These are phyloP conservation scores for Vitellaria paradoxa DNA, from an alignment of 179 eudicot species.

Conservation along the genomic window DNA sequence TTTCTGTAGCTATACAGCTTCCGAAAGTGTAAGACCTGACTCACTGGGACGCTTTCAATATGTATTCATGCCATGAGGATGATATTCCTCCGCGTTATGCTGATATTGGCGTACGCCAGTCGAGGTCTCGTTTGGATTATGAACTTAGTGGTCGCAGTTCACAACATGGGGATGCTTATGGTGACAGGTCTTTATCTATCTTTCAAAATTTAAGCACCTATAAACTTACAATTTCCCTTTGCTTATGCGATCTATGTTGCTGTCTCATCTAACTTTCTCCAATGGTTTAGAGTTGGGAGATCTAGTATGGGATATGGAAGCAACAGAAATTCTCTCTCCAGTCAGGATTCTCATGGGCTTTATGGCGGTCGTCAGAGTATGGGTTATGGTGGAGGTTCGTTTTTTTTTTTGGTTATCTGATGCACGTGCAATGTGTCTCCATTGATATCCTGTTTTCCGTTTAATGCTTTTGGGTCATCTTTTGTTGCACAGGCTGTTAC, in stretches of 20 bases:
- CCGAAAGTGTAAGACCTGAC: neutral
- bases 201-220: neutral
- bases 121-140: slow-evolving; percentile 91
- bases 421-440: neutral
- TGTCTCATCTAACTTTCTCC: neutral
- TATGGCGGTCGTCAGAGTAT: slow-evolving; percentile 82
- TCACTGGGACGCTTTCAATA: neutral
- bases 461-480: neutral
- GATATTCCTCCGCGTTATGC: slow-evolving; percentile 75
- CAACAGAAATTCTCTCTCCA: slow-evolving; percentile 62
- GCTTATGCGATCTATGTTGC: neutral
- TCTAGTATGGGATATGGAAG: slow-evolving; percentile 65
- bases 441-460: neutral
- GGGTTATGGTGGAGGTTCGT: slow-evolving; percentile 70
- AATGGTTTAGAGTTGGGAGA: slow-evolving; percentile 65
- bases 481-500: slow-evolving; percentile 54
- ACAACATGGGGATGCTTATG: slow-evolving; percentile 68
- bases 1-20: too few species aligned
- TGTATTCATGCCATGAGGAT: slow-evolving; percentile 45
- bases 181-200: slow-evolving; percentile 86
- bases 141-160: slow-evolving; percentile 66
- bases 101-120: slow-evolving; percentile 70
- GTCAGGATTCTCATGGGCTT: slow-evolving; percentile 76
- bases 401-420: too few species aligned
- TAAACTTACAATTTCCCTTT: neutral